Conservation (phyloP, 2,329 filamentous ascomycete species). For the Bipolaris victoriae region DNA sequence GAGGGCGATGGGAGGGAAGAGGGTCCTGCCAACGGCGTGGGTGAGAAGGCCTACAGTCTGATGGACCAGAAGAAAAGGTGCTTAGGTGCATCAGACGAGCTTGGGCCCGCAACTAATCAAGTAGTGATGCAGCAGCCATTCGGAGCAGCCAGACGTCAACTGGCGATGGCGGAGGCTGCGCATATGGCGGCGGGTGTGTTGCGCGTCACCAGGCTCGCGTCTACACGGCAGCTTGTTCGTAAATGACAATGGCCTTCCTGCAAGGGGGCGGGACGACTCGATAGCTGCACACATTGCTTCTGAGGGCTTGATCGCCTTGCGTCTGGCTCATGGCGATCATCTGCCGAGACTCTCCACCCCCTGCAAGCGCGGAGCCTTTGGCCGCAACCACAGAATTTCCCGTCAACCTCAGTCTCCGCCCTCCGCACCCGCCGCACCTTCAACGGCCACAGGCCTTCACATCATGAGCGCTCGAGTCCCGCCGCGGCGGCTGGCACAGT, state of each 20-base stretch:
- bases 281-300: slow-evolving; percentile 19
- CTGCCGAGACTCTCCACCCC: slow-evolving; percentile 16
- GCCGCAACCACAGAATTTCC: slow-evolving; percentile 27
- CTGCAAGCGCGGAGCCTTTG: slow-evolving; percentile 17
- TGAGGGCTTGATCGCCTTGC: slow-evolving; percentile 19
- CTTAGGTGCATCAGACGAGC: slow-evolving; percentile 26
- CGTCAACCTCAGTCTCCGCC: slow-evolving; percentile 13
- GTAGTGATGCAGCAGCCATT: slow-evolving; percentile 28
- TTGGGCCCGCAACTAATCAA: slow-evolving; percentile 33
- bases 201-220: slow-evolving; percentile 6
- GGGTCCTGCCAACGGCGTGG: slow-evolving; percentile 22
- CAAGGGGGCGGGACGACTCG: slow-evolving; percentile 12
- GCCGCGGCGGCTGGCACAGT: slow-evolving; percentile 64
- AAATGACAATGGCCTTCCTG: background rate
- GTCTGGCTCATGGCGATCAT: slow-evolving; percentile 17
- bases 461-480: slow-evolving; percentile 71
- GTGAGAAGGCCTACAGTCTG: slow-evolving; percentile 10
- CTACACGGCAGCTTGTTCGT: slow-evolving; percentile 1
- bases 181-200: slow-evolving; percentile 3
- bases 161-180: background rate
- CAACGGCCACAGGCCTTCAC: slow-evolving; percentile 32
- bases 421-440: slow-evolving; percentile 28
- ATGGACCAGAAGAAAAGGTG: slow-evolving; percentile 33
- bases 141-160: slow-evolving; percentile 7
- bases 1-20: slow-evolving; percentile 22